Evolutionary conservation across 1,284 basidiomycete species (phyloP).

Genomic region (Austroboletus niveus): DNA sequence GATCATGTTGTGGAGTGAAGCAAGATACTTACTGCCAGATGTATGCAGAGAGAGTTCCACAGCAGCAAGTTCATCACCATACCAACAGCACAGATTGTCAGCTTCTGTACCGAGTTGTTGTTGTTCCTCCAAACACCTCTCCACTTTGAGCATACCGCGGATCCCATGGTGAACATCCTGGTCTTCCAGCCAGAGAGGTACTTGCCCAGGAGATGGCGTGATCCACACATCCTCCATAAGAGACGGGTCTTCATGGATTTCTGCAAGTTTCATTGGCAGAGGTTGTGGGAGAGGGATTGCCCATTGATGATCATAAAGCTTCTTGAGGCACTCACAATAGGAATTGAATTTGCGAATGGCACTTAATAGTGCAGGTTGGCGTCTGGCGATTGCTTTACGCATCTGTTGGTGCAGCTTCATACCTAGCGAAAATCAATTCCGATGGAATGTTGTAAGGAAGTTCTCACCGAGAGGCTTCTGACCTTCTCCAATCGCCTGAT

Average conservation of each 20-base stretch:
- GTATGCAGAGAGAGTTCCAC: conserved; percentile 16
- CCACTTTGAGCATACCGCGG: conserved; percentile 25
- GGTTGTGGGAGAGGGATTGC: neutral
- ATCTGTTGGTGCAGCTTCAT: neutral
- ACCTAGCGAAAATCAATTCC: neutral
- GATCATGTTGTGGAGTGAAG: no score
- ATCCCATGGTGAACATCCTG: conserved; percentile 31
- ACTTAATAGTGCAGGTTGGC: neutral
- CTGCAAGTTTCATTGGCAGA: neutral
- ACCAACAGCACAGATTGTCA: conserved; percentile 9
- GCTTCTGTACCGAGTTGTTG: conserved; percentile 19
- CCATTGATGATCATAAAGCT: neutral
- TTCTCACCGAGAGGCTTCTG: neutral
- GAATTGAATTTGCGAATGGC: neutral
- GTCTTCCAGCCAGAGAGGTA: conserved; percentile 38
- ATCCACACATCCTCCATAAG: neutral
- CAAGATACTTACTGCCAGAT: no score
- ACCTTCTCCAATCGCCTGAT: neutral
- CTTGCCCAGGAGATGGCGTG: neutral
- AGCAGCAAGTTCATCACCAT: conserved; percentile 16
- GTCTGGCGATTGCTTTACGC: neutral
- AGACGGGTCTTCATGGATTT: neutral
- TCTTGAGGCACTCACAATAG: neutral
- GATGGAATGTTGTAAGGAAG: neutral
- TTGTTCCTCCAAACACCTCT: conserved; percentile 32